Evolutionary conservation across 352 stramenopile species (phyloP).

Genomic region (Albugo candida): DNA sequence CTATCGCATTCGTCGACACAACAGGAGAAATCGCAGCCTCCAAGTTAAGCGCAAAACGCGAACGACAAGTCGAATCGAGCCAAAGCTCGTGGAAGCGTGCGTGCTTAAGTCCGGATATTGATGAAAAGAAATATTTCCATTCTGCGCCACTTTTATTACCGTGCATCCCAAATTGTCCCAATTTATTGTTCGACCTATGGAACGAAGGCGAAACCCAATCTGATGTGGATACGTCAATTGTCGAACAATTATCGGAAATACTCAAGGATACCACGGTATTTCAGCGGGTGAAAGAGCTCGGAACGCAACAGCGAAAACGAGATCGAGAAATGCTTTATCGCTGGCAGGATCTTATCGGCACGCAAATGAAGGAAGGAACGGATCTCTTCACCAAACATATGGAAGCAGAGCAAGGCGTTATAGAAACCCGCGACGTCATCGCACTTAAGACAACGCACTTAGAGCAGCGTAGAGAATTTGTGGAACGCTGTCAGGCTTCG

Average conservation of each 20-base stretch:
- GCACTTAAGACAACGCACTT: conserved; percentile 38
- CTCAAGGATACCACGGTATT: conserved; percentile 47
- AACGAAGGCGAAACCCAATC: conserved; percentile 8
- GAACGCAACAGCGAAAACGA: conserved; percentile 30
- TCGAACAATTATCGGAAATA: conserved; percentile 38
- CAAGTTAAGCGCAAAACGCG: no score
- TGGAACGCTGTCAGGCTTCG: conserved; percentile 41
- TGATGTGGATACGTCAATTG: conserved; percentile 20
- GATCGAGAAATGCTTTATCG: conserved; percentile 55
- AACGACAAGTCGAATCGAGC: no score
- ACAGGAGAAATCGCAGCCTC: background rate
- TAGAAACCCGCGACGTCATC: conserved; percentile 26
- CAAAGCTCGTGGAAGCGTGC: no score
- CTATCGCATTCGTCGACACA: background rate
- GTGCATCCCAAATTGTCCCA: conserved; percentile 25
- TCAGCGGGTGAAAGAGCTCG: conserved; percentile 33
- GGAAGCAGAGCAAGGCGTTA: conserved; percentile 20
- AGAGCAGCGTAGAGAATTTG: conserved; percentile 44
- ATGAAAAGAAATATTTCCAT: conserved; percentile 16
- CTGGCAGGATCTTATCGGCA: conserved; percentile 56
- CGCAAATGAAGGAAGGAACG: conserved; percentile 69
- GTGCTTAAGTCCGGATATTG: no score
- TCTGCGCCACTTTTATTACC: conserved; percentile 35
- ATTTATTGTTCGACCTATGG: conserved; percentile 47
- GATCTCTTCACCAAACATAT: conserved; percentile 42